A percentile compares a stretch with the other conserved stretches of the same genome.
These are phyloP conservation scores for Entelexis paramagnoliae DNA, from an alignment of 1,139 yeast genomes.

Conservation along the genomic window DNA sequence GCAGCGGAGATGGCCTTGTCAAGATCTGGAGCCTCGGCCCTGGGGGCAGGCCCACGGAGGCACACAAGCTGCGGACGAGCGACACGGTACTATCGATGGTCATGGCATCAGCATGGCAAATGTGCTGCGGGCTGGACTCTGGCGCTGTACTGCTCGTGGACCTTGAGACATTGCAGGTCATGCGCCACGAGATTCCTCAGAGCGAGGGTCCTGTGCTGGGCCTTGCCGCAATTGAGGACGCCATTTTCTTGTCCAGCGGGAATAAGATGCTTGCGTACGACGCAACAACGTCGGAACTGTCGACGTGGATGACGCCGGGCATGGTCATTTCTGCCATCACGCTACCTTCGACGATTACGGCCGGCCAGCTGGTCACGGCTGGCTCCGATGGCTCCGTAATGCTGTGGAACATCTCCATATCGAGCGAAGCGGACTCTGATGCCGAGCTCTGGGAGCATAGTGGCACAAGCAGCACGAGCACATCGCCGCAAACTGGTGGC, in stretches of 20 bases:
- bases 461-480: background rate
- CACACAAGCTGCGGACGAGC: constrained; percentile 28
- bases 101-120: constrained; percentile 24
- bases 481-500: background rate
- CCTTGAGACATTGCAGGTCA: constrained; percentile 23
- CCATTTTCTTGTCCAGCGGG: constrained; percentile 16
- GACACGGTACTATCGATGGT: constrained; percentile 26
- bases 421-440: background rate
- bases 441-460: background rate
- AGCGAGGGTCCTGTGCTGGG: constrained; percentile 22
- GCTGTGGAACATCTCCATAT: constrained; percentile 42
- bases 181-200: constrained; percentile 18
- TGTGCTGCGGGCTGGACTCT: constrained; percentile 24
- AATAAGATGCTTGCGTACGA: constrained; percentile 17
- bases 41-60: constrained; percentile 15
- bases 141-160: constrained; percentile 22
- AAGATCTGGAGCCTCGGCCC: constrained; percentile 55
- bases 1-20: constrained; percentile 85
- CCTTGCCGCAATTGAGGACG: constrained; percentile 22
- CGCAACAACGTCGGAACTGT: constrained; percentile 17
- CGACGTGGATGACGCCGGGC: constrained; percentile 31
- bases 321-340: constrained; percentile 26
- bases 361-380: constrained; percentile 41
- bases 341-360: constrained; percentile 23
- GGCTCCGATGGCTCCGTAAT: constrained; percentile 52